Conservation (phyloP, 371 early-diverging fungal species). For the Nosema muscidifuracis region DNA sequence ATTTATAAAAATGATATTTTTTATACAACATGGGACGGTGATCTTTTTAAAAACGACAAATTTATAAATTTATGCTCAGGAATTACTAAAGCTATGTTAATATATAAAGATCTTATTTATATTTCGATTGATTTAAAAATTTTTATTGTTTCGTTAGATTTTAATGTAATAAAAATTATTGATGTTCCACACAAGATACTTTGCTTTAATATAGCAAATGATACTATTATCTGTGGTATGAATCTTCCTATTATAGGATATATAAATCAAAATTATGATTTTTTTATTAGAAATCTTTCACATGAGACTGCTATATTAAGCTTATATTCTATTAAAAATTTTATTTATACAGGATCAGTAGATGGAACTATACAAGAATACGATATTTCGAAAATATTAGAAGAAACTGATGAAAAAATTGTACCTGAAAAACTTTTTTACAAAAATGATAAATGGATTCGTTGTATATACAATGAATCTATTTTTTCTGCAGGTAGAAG, state of each 20-base stretch:
- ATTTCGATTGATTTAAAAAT: slow-evolving; percentile 18
- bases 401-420: background rate
- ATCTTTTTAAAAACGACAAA: background rate
- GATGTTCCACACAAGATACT: slow-evolving; percentile 25
- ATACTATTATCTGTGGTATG: slow-evolving; percentile 20
- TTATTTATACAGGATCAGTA: slow-evolving; percentile 30
- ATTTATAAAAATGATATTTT: background rate
- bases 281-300: background rate
- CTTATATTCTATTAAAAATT: background rate
- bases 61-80: background rate
- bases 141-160: slow-evolving; percentile 8
- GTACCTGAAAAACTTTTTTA: background rate
- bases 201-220: slow-evolving; percentile 6
- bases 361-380: slow-evolving; percentile 29
- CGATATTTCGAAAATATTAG: background rate
- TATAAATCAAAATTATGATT: background rate
- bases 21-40: slow-evolving; percentile 1
- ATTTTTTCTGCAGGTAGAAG: slow-evolving; percentile 31
- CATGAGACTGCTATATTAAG: slow-evolving; percentile 36
- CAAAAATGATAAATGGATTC: slow-evolving; percentile 31
- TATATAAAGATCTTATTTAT: slow-evolving; percentile 2
- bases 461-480: slow-evolving; percentile 12
- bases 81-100: background rate
- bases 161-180: slow-evolving; percentile 12
- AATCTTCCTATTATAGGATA: background rate